Conservation (phyloP, 2,329 filamentous ascomycete species). For the Aspergillus sp. region DNA sequence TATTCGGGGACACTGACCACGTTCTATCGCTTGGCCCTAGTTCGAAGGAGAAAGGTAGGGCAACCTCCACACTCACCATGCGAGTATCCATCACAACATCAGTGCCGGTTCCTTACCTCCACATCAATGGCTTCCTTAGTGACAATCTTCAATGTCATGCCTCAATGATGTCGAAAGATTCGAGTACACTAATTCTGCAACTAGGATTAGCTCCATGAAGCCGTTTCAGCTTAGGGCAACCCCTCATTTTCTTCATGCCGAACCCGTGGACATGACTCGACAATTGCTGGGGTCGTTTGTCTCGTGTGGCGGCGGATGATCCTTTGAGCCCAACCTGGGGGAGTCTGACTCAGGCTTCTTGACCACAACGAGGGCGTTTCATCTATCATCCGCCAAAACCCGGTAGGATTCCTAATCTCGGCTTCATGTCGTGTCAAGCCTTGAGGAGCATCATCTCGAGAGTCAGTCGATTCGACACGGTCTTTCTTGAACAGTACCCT, state of each 20-base stretch:
- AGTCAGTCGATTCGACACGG: background rate
- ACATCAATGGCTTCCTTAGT: background rate
- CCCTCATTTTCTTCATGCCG: background rate
- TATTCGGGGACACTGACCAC: background rate
- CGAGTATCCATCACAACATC: background rate
- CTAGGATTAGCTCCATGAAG: background rate
- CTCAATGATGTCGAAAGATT: background rate
- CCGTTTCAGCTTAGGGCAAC: background rate
- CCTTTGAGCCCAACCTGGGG: background rate
- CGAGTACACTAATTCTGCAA: background rate
- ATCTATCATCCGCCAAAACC: background rate
- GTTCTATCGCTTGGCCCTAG: background rate
- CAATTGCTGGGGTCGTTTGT: no score
- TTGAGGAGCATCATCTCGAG: background rate
- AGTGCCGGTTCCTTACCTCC: background rate
- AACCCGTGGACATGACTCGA: background rate
- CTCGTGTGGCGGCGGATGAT: background rate
- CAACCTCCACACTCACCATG: background rate
- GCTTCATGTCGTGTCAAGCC: background rate
- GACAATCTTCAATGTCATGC: background rate
- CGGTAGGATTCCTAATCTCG: background rate
- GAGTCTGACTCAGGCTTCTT: slow-evolving; percentile 1
- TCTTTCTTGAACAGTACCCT: background rate
- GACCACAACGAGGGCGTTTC: background rate
- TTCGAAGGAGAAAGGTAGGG: background rate